These are phyloP conservation scores for Pseudonectria buxi DNA, from an alignment of 2,329 filamentous ascomycete genomes.

Conservation along the genomic window DNA sequence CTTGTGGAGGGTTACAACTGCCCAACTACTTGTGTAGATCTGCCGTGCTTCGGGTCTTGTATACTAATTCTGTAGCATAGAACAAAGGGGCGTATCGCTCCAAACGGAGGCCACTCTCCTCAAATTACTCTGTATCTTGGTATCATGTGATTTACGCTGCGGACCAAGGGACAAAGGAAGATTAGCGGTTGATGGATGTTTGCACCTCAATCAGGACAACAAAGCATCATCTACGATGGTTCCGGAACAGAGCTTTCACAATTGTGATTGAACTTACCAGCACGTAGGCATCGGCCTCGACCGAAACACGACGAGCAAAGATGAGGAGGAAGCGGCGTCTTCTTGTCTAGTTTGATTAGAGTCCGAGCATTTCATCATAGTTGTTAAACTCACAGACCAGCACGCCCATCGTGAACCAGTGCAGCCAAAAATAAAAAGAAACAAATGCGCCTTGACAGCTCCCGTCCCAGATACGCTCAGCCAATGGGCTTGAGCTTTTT, in stretches of 20 bases:
- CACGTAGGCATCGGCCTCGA: constrained; percentile 1
- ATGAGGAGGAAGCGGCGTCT: constrained; percentile 7
- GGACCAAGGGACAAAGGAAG: too few species aligned
- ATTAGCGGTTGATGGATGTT: too few species aligned
- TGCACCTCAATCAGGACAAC: neutral
- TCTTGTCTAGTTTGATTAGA: constrained; percentile 25
- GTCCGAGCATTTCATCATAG: constrained; percentile 21
- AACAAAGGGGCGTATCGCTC: constrained; percentile 21
- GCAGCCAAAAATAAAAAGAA: neutral
- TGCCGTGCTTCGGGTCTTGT: constrained; percentile 22
- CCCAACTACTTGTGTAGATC: constrained; percentile 21
- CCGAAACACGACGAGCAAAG: constrained; percentile 5
- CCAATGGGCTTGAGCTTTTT: constrained; percentile 65
- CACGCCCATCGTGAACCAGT: constrained; percentile 9
- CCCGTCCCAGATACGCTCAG: constrained; percentile 23
- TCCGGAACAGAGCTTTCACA: constrained; percentile 2
- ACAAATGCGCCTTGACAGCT: too few species aligned
- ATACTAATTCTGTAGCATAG: constrained; percentile 27
- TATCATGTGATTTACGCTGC: neutral
- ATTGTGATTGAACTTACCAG: constrained; percentile 13
- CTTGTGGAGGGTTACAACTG: constrained; percentile 16
- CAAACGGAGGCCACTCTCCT: constrained; percentile 30
- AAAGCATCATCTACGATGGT: neutral
- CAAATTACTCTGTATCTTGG: constrained; percentile 18
- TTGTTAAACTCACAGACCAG: constrained; percentile 27